Evolutionary conservation across 2,329 filamentous ascomycete species (phyloP).

Genomic region (Tricladium varicosporioides): DNA sequence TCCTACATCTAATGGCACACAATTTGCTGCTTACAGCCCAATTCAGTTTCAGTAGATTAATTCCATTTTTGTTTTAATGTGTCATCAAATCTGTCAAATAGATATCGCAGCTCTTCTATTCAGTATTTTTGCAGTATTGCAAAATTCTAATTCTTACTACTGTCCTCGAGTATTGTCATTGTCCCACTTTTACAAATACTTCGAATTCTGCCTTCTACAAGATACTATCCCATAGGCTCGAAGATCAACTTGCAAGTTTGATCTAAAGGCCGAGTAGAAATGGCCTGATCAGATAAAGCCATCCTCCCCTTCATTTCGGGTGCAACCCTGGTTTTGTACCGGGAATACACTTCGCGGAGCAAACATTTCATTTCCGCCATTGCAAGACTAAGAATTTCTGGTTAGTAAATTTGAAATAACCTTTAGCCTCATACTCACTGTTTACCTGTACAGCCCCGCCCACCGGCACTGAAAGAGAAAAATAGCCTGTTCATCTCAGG

Average conservation of each 20-base stretch:
- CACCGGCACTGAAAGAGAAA: constrained; percentile 66
- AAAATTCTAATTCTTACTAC: too few relatives aligned
- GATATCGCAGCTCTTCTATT: too few relatives aligned
- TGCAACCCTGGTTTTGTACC: too few relatives aligned
- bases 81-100: too few relatives aligned
- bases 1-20: too few relatives aligned
- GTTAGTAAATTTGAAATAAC: not conserved
- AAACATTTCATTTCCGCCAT: constrained; percentile 66
- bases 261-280: not conserved
- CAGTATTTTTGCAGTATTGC: too few relatives aligned
- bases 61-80: too few relatives aligned
- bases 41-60: too few relatives aligned
- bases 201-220: too few relatives aligned
- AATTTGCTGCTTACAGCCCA: too few relatives aligned
- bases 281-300: not conserved
- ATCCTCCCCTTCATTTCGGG: not conserved
- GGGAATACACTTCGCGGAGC: constrained; percentile 60
- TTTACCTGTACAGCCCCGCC: constrained; percentile 63
- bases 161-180: too few relatives aligned
- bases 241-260: not conserved
- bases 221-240: not conserved
- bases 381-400: constrained; percentile 42
- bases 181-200: too few relatives aligned
- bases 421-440: constrained; percentile 59
- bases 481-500: constrained; percentile 63